Conservation (phyloP, 495 filamentous ascomycete species). For the Talaromyces stipitatus region DNA sequence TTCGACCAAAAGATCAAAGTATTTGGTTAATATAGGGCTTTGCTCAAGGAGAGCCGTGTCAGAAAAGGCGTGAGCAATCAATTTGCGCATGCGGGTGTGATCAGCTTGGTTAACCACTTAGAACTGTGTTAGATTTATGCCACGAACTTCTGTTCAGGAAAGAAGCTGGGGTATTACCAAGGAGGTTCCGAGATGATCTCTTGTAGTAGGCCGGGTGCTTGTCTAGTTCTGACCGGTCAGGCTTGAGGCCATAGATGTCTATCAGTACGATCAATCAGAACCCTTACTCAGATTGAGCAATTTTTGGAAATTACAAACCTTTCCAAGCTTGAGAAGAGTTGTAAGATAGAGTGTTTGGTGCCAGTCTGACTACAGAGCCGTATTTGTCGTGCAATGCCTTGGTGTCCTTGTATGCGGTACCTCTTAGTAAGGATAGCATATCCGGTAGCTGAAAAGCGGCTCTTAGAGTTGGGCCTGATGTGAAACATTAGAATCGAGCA, state of each 20-base stretch:
- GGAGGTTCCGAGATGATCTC: not conserved
- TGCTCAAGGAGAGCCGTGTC: slow-evolving; percentile 41
- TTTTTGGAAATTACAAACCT: not conserved
- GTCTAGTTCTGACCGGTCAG: slow-evolving; percentile 1
- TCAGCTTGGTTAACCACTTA: slow-evolving; percentile 24
- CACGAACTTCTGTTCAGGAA: not conserved
- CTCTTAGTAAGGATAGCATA: not conserved
- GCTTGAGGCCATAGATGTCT: slow-evolving; percentile 3
- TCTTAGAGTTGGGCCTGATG: not conserved
- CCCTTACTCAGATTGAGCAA: not conserved
- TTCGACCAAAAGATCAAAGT: slow-evolving; percentile 40
- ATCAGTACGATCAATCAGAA: not conserved
- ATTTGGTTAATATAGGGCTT: slow-evolving; percentile 39
- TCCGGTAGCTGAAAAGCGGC: not conserved
- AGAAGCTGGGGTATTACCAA: not conserved
- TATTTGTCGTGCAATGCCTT: slow-evolving; percentile 42
- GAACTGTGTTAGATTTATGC: not conserved
- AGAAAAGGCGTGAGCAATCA: slow-evolving; percentile 45
- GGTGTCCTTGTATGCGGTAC: slow-evolving; percentile 17
- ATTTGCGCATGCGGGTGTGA: slow-evolving; percentile 17
- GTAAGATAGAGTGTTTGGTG: slow-evolving; percentile 47
- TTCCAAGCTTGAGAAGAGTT: slow-evolving; percentile 43
- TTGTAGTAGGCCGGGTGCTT: slow-evolving; percentile 2
- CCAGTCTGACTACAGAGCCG: slow-evolving; percentile 46
- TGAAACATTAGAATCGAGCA: not conserved